Conservation (phyloP, 345 rosid species). For the Salix viminalis region DNA sequence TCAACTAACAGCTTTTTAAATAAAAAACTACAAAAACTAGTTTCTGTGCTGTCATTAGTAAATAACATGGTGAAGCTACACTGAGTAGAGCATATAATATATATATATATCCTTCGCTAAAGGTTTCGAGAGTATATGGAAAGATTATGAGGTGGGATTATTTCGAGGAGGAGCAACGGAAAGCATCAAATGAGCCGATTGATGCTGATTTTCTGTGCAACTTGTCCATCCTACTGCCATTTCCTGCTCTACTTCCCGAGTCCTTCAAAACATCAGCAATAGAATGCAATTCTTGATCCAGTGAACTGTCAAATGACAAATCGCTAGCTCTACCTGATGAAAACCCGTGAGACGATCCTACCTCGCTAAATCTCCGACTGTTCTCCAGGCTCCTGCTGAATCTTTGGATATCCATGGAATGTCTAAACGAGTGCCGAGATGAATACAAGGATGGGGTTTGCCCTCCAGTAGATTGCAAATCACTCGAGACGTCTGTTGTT, state of each 20-base stretch:
- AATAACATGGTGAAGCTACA: background rate
- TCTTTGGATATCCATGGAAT: constrained; percentile 52
- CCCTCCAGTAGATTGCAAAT: constrained; percentile 15
- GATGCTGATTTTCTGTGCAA: constrained; percentile 46
- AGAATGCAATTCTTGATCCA: constrained; percentile 6
- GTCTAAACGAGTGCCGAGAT: constrained; percentile 18
- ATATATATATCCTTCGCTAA: background rate
- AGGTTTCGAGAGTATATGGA: background rate
- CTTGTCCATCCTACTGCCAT: constrained; percentile 16
- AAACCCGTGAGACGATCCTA: constrained; percentile 15
- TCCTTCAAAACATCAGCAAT: constrained; percentile 50
- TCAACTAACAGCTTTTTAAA: no score
- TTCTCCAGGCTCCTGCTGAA: constrained; percentile 30
- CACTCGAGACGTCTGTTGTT: constrained; percentile 20
- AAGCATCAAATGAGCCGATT: constrained; percentile 4
- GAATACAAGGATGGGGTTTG: constrained; percentile 29
- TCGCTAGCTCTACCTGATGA: constrained; percentile 11
- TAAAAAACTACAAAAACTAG: background rate
- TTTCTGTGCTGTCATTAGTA: background rate
- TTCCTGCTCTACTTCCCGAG: constrained; percentile 26
- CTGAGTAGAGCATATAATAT: background rate
- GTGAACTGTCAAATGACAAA: constrained; percentile 6
- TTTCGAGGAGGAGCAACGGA: constrained; percentile 4
- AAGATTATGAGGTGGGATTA: constrained; percentile 1
- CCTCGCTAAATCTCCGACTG: constrained; percentile 24